Conservation (phyloP, 305 asterid species). For the Andrographis paniculata region DNA sequence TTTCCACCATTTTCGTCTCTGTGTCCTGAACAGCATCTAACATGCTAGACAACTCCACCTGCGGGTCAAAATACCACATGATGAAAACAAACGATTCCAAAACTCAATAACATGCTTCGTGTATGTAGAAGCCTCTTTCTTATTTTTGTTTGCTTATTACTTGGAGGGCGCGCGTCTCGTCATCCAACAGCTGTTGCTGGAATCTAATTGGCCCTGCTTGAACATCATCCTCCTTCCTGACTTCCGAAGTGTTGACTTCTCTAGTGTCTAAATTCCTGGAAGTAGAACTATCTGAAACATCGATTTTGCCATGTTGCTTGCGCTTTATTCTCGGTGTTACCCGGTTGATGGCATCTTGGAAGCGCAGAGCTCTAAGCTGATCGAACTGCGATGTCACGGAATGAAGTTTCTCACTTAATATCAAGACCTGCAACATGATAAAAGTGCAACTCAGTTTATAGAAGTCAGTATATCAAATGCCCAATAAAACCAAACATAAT, state of each 20-base stretch:
- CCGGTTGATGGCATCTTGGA: slow-evolving; percentile 85
- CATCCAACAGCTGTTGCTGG: slow-evolving; percentile 70
- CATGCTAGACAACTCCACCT: slow-evolving; percentile 77
- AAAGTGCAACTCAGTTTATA: neutral
- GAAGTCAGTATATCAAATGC: neutral
- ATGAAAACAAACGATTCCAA: too few species aligned
- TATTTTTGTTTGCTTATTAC: slow-evolving; percentile 22
- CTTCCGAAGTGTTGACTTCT: slow-evolving; percentile 32
- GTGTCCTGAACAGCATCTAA: slow-evolving; percentile 86
- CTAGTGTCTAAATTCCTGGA: slow-evolving; percentile 23
- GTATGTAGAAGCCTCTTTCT: slow-evolving; percentile 1
- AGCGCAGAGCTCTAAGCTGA: slow-evolving; percentile 81
- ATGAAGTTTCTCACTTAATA: slow-evolving; percentile 84
- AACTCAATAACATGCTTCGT: too few species aligned
- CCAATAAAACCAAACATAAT: neutral
- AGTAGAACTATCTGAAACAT: slow-evolving; percentile 30
- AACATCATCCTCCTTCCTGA: slow-evolving; percentile 33
- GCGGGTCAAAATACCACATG: slow-evolving; percentile 22
- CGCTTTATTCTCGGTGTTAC: slow-evolving; percentile 70
- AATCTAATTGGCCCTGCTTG: slow-evolving; percentile 46
- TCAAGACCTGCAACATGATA: slow-evolving; percentile 52
- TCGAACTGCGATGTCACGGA: slow-evolving; percentile 82
- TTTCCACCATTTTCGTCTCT: slow-evolving; percentile 90
- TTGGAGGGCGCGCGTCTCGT: slow-evolving; percentile 90
- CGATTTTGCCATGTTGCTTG: slow-evolving; percentile 26